These are phyloP conservation scores for Didymella sp. DNA, from an alignment of 2,329 filamentous ascomycete genomes.

Conservation along the genomic window DNA sequence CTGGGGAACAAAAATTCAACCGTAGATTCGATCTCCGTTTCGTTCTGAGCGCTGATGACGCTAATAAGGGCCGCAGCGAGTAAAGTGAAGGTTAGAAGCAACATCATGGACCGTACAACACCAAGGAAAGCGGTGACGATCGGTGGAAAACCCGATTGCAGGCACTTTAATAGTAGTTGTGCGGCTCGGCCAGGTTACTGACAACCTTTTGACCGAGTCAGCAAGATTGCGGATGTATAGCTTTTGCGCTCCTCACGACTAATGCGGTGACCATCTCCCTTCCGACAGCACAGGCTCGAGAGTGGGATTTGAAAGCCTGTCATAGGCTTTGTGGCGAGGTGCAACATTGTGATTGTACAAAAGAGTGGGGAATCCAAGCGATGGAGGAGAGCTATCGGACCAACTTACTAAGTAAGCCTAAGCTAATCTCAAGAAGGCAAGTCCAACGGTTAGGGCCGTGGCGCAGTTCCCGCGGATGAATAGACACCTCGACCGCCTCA, in stretches of 20 bases:
- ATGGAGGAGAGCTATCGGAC: not conserved
- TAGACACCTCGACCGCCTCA: not conserved
- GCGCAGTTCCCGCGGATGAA: not conserved
- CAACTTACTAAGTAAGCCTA: not conserved
- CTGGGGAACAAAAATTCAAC: slow-evolving; percentile 12
- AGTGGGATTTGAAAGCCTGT: too few relatives aligned
- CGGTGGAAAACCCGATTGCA: not conserved
- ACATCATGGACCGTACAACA: slow-evolving; percentile 9
- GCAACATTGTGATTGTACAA: not conserved
- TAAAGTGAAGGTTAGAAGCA: slow-evolving; percentile 4
- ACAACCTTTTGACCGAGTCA: not conserved
- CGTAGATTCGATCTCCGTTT: slow-evolving; percentile 10
- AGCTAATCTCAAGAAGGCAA: not conserved
- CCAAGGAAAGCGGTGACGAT: not conserved
- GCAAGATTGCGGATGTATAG: not conserved
- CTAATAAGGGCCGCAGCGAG: slow-evolving; percentile 8
- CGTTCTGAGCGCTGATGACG: slow-evolving; percentile 13
- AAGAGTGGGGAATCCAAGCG: not conserved
- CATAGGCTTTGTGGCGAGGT: not conserved
- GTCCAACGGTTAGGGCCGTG: not conserved
- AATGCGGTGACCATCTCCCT: not conserved
- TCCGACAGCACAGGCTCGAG: not conserved
- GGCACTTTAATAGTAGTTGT: not conserved
- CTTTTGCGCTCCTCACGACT: not conserved
- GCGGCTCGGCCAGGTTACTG: not conserved